A percentile compares a stretch with the other conserved stretches of the same genome.
Conservation (phyloP, 169 alveolate genomes). For the Theileria parva region DNA sequence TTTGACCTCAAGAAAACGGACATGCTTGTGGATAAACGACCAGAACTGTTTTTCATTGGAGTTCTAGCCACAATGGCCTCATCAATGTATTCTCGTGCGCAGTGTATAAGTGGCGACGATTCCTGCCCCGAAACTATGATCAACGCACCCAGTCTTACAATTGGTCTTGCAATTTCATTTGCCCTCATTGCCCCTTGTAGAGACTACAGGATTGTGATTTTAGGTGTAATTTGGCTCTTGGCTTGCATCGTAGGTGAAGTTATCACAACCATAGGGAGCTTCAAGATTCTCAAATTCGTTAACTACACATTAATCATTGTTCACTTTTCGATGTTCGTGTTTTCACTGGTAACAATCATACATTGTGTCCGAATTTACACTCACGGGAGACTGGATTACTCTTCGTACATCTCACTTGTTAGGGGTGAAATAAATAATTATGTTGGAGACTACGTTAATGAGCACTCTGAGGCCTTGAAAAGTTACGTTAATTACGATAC, state of each 20-base stretch:
- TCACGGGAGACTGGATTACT: slow-evolving; percentile 47
- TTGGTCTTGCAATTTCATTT: slow-evolving; percentile 57
- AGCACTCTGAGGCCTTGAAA: background rate
- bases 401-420: slow-evolving; percentile 42
- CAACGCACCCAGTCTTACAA: slow-evolving; percentile 49
- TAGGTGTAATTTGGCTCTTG: slow-evolving; percentile 58
- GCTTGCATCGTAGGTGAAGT: slow-evolving; percentile 57
- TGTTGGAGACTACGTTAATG: slow-evolving; percentile 2
- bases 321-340: slow-evolving; percentile 18
- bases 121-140: slow-evolving; percentile 49
- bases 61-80: slow-evolving; percentile 49
- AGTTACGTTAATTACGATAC: slow-evolving; percentile 25
- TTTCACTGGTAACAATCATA: slow-evolving; percentile 47
- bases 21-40: slow-evolving; percentile 50
- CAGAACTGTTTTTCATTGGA: slow-evolving; percentile 40
- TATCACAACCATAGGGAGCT: slow-evolving; percentile 43
- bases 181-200: slow-evolving; percentile 61
- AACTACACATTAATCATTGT: slow-evolving; percentile 46
- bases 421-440: slow-evolving; percentile 28
- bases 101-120: slow-evolving; percentile 48
- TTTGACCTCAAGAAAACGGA: slow-evolving; percentile 5
- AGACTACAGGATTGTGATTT: slow-evolving; percentile 55
- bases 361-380: slow-evolving; percentile 52
- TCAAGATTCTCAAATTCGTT: slow-evolving; percentile 39
- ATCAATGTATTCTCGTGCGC: slow-evolving; percentile 59